Evolutionary conservation across 371 early-diverging fungal species (phyloP), one percentile per base, ranked within the genome.

Genomic region (Sporodiniella umbellata): DNA sequence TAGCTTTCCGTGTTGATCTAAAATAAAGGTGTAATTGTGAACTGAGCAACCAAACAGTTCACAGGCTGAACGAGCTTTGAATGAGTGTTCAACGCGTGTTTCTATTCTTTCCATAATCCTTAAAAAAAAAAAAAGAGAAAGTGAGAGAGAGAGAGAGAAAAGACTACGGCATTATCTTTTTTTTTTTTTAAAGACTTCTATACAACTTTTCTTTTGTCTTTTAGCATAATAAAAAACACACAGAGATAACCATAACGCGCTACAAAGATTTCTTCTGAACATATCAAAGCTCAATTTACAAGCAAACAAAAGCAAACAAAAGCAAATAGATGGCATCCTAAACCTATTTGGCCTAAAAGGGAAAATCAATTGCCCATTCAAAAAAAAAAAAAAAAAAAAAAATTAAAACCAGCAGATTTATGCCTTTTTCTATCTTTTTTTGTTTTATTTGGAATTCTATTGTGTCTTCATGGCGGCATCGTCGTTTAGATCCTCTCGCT

Each of bases 401-500:
- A 28, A 28, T 28, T 4, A 4, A 4, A 28, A 10, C 14, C 35
- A 35, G 35, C n/a, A n/a, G 31, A 31, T 35, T 35, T 35, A 35
- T 35, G 35, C 35, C 15, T 6, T 1, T 14, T 14, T 35, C 15
- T 35, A 14, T 14, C 15, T 8, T 35, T 35, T 11, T n/a, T n/a
- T 35, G 15, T 35, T 35, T 35, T 35, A n/a, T n/a, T n/a, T n/a
- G n/a, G n/a, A n/a, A n/a, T n/a, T 35, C 35, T 35, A 35, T 35
- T 35, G 35, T 35, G 35, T 15, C 35, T 40, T 10, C 40, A 40
- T 40, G 40, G 40, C 40, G 8, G 12, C 21, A 21, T 60, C 77
- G 23, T 68, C 71, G 17, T 75, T 76, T 60, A 66, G 77, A 56
- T 48, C 63, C 23, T 57, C 71, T 8, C 66, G 60, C 42, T 76